Conservation (phyloP, 2,329 filamentous ascomycete genomes). For the Penicillium rolfsii region DNA sequence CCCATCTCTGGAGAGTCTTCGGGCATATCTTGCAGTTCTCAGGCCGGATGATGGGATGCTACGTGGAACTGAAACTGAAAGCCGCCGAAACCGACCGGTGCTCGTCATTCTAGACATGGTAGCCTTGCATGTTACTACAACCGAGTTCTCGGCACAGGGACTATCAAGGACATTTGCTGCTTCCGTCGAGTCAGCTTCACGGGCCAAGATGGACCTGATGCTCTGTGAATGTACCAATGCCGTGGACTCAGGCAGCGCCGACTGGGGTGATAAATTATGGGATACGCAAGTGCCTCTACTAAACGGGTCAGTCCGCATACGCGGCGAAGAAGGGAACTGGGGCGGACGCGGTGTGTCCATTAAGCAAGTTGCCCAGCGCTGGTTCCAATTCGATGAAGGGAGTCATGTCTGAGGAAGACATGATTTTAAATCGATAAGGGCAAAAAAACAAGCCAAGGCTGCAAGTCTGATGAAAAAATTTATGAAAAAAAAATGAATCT, state of each 20-base stretch:
- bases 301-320: constrained; percentile 57
- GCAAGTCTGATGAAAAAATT: constrained; percentile 30
- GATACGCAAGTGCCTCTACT: constrained; percentile 64
- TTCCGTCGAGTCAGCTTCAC: constrained; percentile 43
- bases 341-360: constrained; percentile 63
- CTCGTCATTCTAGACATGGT: constrained; percentile 48
- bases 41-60: background rate
- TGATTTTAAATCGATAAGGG: constrained; percentile 17
- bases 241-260: constrained; percentile 33
- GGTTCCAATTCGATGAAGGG: constrained; percentile 63
- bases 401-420: constrained; percentile 19
- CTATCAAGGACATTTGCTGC: constrained; percentile 50
- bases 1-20: constrained; percentile 74
- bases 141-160: constrained; percentile 54
- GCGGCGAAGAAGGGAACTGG: constrained; percentile 57
- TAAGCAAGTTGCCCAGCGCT: constrained; percentile 62
- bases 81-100: constrained; percentile 13
- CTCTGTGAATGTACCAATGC: constrained; percentile 48
- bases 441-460: constrained; percentile 18
- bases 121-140: constrained; percentile 47
- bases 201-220: constrained; percentile 36
- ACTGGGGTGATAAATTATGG: constrained; percentile 44
- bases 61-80: background rate
- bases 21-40: constrained; percentile 71
- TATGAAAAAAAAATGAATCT: constrained; percentile 28